Evolutionary conservation across 1,284 basidiomycete species (phyloP).

Genomic region (Spongispora temasekensis): DNA sequence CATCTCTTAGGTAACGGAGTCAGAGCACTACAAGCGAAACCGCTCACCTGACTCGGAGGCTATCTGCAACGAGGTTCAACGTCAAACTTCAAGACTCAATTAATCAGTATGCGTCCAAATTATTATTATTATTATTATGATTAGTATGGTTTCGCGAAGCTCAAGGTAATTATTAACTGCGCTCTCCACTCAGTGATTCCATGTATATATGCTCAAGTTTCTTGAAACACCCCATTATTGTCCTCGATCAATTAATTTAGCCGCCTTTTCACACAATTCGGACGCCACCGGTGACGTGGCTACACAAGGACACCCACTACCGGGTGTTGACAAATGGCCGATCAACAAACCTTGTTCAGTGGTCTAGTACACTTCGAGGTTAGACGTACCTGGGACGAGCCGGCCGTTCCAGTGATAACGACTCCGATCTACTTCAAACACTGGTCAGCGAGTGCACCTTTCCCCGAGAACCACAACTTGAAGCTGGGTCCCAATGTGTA

Average conservation of each 20-base stretch:
- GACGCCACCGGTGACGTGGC: constrained; percentile 11
- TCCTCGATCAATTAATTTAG: constrained; percentile 4
- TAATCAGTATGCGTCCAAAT: not conserved
- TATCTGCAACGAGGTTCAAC: constrained; percentile 16
- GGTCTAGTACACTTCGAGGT: constrained; percentile 13
- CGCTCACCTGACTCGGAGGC: not conserved
- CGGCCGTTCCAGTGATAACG: not conserved
- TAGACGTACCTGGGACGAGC: not conserved
- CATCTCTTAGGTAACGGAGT: constrained; percentile 11
- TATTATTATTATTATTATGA: not conserved
- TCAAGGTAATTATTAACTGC: not conserved
- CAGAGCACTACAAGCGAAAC: not conserved
- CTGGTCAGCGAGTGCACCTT: not conserved
- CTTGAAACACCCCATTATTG: not conserved
- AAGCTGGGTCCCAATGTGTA: not conserved
- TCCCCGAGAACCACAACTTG: not conserved
- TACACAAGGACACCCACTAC: not conserved
- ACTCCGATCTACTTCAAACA: constrained; percentile 4
- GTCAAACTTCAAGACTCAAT: not conserved
- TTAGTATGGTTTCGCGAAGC: not conserved
- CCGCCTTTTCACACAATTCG: not conserved
- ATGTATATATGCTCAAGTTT: not conserved
- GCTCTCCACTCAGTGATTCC: too few relatives aligned
- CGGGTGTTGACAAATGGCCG: constrained; percentile 2
- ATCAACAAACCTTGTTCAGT: constrained; percentile 14